Conservation (phyloP, 2,329 filamentous ascomycete species). For the Chaetomiaceae sp. region DNA sequence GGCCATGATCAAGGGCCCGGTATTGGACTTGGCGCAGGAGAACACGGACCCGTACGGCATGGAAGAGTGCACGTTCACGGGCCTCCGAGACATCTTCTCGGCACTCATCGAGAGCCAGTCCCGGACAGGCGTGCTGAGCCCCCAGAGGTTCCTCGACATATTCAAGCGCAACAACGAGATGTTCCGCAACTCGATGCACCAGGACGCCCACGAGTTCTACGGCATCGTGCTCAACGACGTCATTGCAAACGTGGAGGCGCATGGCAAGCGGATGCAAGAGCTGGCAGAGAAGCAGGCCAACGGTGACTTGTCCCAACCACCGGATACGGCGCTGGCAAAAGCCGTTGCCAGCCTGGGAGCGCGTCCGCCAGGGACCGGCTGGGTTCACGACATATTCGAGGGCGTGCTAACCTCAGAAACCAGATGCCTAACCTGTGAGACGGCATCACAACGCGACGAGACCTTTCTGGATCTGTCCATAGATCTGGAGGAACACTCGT, state of each 20-base stretch:
- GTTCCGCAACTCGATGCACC: slow-evolving; percentile 96
- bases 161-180: slow-evolving; percentile 93
- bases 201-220: slow-evolving; percentile 96
- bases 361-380: slow-evolving; percentile 64
- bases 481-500: slow-evolving; percentile 90
- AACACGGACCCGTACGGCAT: slow-evolving; percentile 80
- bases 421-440: slow-evolving; percentile 93
- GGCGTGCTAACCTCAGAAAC: slow-evolving; percentile 93
- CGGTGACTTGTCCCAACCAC: slow-evolving; percentile 48
- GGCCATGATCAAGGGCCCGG: slow-evolving; percentile 80
- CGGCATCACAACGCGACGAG: slow-evolving; percentile 89
- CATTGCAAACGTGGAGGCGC: slow-evolving; percentile 88
- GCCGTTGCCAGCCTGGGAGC: slow-evolving; percentile 37
- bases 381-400: slow-evolving; percentile 97
- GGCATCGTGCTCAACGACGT: slow-evolving; percentile 94
- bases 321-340: slow-evolving; percentile 36
- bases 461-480: slow-evolving; percentile 95
- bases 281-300: slow-evolving; percentile 40
- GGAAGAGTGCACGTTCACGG: slow-evolving; percentile 91
- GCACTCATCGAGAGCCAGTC: slow-evolving; percentile 76
- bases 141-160: slow-evolving; percentile 88
- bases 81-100: slow-evolving; percentile 93
- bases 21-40: slow-evolving; percentile 78
- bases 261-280: slow-evolving; percentile 62
- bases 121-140: slow-evolving; percentile 85